Conservation (phyloP, 257 asterid genomes). For the Primulina eburnea region DNA sequence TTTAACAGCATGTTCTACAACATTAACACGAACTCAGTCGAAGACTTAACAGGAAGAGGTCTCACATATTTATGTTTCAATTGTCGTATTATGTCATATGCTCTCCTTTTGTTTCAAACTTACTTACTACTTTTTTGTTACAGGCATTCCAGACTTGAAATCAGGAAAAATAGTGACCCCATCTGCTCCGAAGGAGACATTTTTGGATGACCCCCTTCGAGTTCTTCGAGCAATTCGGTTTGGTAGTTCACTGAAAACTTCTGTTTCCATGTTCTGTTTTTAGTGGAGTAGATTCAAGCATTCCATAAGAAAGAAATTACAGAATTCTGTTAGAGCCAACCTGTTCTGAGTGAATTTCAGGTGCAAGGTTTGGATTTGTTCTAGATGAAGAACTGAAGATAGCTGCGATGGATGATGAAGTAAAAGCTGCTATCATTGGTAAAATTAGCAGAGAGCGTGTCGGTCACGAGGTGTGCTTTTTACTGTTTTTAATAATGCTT, state of each 20-base stretch:
- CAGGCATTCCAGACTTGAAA: constrained; percentile 75
- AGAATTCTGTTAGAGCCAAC: not conserved
- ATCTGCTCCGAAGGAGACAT: constrained; percentile 86
- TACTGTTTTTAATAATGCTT: not conserved
- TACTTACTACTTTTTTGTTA: constrained; percentile 16
- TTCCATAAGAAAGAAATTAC: not conserved
- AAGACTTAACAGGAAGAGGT: constrained; percentile 91
- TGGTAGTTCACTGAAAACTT: constrained; percentile 43
- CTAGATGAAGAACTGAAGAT: constrained; percentile 77
- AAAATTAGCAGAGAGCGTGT: constrained; percentile 96
- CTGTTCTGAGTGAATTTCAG: constrained; percentile 38
- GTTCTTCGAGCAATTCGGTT: constrained; percentile 98
- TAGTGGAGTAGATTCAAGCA: not conserved
- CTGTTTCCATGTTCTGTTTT: constrained; percentile 13
- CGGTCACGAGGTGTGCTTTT: constrained; percentile 69
- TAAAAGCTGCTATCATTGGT: constrained; percentile 65
- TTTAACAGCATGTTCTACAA: constrained; percentile 84
- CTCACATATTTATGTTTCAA: constrained; percentile 10
- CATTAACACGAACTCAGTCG: constrained; percentile 70
- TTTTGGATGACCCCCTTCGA: constrained; percentile 91
- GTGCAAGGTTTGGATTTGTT: constrained; percentile 79
- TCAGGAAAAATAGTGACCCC: constrained; percentile 91
- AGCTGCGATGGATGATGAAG: constrained; percentile 79
- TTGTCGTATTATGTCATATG: not conserved
- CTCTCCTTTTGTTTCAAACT: constrained; percentile 2